Base-by-base conservation (phyloP, 1,284 basidiomycete genomes). In the Ganoderma lingzhi region DNA sequence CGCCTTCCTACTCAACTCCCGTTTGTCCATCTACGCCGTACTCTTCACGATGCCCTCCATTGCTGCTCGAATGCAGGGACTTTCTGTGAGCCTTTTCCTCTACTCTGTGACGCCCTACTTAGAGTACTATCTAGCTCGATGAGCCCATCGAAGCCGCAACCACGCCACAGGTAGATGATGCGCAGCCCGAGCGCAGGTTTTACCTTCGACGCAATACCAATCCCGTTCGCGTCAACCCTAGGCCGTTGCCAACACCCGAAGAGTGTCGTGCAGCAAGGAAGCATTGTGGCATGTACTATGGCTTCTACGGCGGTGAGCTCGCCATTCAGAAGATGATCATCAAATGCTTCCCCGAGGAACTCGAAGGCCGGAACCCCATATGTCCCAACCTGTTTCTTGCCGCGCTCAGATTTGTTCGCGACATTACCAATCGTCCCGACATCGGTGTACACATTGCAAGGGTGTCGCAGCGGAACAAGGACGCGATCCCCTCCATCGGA, bases 161-260 rank as follows among this genome's bases (percentile, higher is more conserved):
- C n/a, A n/a, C n/a, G n/a, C n/a, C n/a, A n/a, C n/a, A n/a, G n/a
- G n/a, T n/a, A n/a, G n/a, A 12, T 28, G 23, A 10, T 9, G 23
- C 9, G 48, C 23, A 3, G 23, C 10, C 48, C 9, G 1, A 1
- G 12, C 42, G 15, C 42, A 19, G 17, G 42, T 19, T 4, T 44
- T 6, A 19, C 42, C 42, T 1, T 1, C 23, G 23, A 51, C 48
- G n/a, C 48, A 14, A 1, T 14, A 14, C 9, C 23, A 28, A 51
- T 14, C 48, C 48, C 23, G 10, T 10, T 51, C 48, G 37, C 42
- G 63, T 64, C 55, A 32, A 59, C 30, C 56, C 53, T 9, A 55
- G 42, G n/a, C 63, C 63, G 8, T 45, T 64, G 19, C 63, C 63
- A 6, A 41, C 63, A 28, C 28, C 19, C 17, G 30, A 58, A 15